phyloP scores from a whole-genome alignment of 192 early-diverging fungal species.

The Lobosporangium transversale region DNA sequence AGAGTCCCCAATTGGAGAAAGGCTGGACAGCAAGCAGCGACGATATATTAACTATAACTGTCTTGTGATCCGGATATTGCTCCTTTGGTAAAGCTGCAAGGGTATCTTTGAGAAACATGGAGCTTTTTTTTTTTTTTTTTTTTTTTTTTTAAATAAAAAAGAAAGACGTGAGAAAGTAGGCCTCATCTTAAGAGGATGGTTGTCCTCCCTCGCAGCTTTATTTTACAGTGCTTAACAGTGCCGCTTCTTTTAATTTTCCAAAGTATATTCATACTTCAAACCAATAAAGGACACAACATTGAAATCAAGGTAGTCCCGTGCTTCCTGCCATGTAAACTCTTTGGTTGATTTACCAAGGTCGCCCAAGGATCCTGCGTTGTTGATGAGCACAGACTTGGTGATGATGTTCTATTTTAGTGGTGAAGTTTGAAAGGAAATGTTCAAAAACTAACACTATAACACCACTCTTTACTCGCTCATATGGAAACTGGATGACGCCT shows the following conservation, averaged over 20 bases:
- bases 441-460: too few relatives aligned
- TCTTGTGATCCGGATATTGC: slow-evolving; percentile 33
- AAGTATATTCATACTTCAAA: slow-evolving; percentile 53
- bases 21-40: slow-evolving; percentile 79
- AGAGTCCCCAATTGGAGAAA: slow-evolving; percentile 83
- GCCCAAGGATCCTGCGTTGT: slow-evolving; percentile 82
- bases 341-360: slow-evolving; percentile 68
- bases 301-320: slow-evolving; percentile 59
- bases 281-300: slow-evolving; percentile 70
- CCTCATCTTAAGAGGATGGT: background rate
- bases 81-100: slow-evolving; percentile 49
- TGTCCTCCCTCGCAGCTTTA: too few relatives aligned
- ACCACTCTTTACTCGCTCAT: too few relatives aligned
- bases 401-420: slow-evolving; percentile 13
- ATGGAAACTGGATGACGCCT: too few relatives aligned
- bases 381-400: slow-evolving; percentile 65
- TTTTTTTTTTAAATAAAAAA: background rate
- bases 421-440: too few relatives aligned
- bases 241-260: too few relatives aligned
- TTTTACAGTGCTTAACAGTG: too few relatives aligned
- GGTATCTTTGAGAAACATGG: slow-evolving; percentile 53
- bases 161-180: background rate
- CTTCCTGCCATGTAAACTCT: slow-evolving; percentile 60
- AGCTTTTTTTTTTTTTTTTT: slow-evolving; percentile 24
- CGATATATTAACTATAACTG: slow-evolving; percentile 79